These are phyloP conservation scores for Carex littledalei DNA, from an alignment of 176 grass and related monocot genomes.

Conservation along the genomic window DNA sequence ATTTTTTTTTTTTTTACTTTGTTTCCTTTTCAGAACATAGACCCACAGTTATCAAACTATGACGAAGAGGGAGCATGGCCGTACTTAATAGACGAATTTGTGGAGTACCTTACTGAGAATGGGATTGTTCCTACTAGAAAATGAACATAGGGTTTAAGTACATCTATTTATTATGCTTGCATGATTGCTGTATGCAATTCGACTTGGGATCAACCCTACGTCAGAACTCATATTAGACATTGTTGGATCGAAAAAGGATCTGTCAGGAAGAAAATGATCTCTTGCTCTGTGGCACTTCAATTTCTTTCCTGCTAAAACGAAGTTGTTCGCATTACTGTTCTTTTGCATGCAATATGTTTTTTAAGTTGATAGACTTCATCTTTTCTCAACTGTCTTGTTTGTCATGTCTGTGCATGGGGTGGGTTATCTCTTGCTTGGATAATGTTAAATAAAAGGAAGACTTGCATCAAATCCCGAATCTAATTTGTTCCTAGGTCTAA, in stretches of 20 bases:
- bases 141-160: constrained; percentile 21
- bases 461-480: neutral
- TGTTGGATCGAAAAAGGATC: constrained; percentile 16
- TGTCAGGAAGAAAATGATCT: neutral
- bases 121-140: constrained; percentile 53
- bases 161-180: neutral
- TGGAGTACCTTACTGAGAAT: constrained; percentile 86
- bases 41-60: constrained; percentile 85
- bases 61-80: constrained; percentile 98
- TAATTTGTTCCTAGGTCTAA: neutral
- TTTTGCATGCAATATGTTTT: neutral
- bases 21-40: constrained; percentile 48
- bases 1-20: neutral
- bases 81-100: constrained; percentile 97
- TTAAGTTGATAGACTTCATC: neutral
- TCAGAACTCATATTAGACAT: neutral
- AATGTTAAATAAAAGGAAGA: neutral
- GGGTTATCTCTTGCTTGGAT: neutral
- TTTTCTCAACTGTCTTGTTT: neutral
- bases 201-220: constrained; percentile 13
- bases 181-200: neutral
- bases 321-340: neutral
- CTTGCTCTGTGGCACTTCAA: constrained; percentile 11
- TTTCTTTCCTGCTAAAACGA: neutral
- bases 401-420: neutral